Conservation (phyloP, 257 asterid genomes). For the Scutellaria baicalensis region DNA sequence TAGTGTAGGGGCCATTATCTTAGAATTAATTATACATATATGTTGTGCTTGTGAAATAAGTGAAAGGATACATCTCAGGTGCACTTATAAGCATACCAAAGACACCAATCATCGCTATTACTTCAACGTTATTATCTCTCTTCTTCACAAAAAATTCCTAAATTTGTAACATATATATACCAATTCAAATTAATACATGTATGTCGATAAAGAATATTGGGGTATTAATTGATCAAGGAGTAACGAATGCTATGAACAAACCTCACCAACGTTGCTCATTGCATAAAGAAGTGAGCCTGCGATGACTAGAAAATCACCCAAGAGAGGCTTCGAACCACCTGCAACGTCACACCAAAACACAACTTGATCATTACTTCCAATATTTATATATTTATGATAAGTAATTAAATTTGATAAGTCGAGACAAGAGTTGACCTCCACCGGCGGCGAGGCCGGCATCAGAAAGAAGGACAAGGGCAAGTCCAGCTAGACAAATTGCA, state of each 20-base stretch:
- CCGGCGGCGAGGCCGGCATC: conserved; percentile 50
- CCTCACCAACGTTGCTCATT: conserved; percentile 76
- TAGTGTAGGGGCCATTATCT: too few species aligned
- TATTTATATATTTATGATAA: too few species aligned
- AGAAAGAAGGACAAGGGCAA: conserved; percentile 54
- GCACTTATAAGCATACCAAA: conserved; percentile 65
- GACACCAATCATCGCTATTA: conserved; percentile 62
- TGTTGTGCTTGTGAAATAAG: too few species aligned
- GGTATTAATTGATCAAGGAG: neutral
- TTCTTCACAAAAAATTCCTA: conserved; percentile 80
- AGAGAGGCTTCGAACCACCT: conserved; percentile 72
- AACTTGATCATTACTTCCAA: too few species aligned
- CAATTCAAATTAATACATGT: neutral
- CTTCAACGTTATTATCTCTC: conserved; percentile 57
- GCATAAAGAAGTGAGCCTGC: conserved; percentile 46
- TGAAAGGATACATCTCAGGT: conserved; percentile 57
- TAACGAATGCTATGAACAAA: neutral
- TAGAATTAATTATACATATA: too few species aligned
- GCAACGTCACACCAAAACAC: neutral
- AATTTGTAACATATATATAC: neutral
- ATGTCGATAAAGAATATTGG: neutral
- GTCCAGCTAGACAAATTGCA: conserved; percentile 53
- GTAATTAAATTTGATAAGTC: too few species aligned
- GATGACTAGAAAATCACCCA: conserved; percentile 68
- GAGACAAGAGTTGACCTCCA: conserved; percentile 31